A percentile compares a stretch with the other conserved stretches of the same genome.
phyloP scores from a whole-genome alignment of 257 asterid species.

The Ilex aquifolium region DNA sequence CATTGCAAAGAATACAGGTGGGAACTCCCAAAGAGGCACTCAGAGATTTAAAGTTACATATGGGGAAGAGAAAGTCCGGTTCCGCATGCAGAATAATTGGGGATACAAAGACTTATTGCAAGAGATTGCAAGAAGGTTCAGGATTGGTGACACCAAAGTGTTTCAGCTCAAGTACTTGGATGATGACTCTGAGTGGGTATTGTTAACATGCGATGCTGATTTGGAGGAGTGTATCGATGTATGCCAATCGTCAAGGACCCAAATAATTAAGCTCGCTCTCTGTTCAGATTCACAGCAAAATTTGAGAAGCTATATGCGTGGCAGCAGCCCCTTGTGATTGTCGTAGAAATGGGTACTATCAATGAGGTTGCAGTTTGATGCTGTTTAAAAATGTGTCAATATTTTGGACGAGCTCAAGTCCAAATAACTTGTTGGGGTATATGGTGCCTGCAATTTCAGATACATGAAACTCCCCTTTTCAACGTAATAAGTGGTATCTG shows the following conservation, averaged over 20 bases:
- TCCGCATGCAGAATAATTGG: conserved; percentile 62
- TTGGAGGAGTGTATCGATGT: conserved; percentile 77
- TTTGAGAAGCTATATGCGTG: conserved; percentile 37
- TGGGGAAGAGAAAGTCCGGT: conserved; percentile 76
- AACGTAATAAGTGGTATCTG: no score
- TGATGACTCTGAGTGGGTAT: conserved; percentile 88
- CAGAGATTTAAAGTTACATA: conserved; percentile 61
- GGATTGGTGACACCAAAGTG: conserved; percentile 36
- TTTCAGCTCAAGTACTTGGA: conserved; percentile 77
- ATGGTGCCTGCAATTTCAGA: no score
- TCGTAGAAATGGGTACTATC: not conserved
- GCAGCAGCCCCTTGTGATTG: conserved; percentile 27
- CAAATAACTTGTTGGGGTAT: no score
- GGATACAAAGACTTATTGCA: conserved; percentile 49
- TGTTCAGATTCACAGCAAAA: conserved; percentile 32
- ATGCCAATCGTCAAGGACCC: conserved; percentile 34
- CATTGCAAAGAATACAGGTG: conserved; percentile 8
- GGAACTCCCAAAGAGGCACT: conserved; percentile 24
- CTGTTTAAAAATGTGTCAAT: no score
- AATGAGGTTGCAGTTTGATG: no score
- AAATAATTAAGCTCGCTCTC: conserved; percentile 58
- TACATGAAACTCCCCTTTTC: no score
- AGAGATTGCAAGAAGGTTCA: conserved; percentile 60
- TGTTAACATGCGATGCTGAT: conserved; percentile 84
- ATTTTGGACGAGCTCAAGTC: no score